Conservation (phyloP, 2,329 filamentous ascomycete genomes). For the Trichoderma sp. region DNA sequence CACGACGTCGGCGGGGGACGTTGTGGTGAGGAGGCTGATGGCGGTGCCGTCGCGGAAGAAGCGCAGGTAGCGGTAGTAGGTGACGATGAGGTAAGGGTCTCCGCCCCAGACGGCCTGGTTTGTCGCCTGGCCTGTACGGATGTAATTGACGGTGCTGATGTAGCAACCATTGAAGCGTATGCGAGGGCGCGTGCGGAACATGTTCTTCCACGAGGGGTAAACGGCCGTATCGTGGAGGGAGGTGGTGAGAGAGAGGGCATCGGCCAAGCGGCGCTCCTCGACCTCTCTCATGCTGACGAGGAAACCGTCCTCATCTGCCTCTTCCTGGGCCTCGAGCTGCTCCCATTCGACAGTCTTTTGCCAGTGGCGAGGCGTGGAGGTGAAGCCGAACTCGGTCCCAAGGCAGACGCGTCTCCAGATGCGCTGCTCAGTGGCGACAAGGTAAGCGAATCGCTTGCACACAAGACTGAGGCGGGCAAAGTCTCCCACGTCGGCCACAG, state of each 20-base stretch:
- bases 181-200: slow-evolving; percentile 80
- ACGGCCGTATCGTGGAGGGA: slow-evolving; percentile 44
- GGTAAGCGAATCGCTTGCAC: slow-evolving; percentile 82
- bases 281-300: slow-evolving; percentile 40
- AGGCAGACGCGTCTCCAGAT: slow-evolving; percentile 81
- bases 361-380: slow-evolving; percentile 79
- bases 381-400: slow-evolving; percentile 72
- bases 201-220: slow-evolving; percentile 58
- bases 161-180: slow-evolving; percentile 95
- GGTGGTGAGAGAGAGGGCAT: slow-evolving; percentile 38
- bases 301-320: slow-evolving; percentile 32
- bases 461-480: slow-evolving; percentile 75
- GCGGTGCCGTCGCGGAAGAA: slow-evolving; percentile 88
- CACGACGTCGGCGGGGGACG: slow-evolving; percentile 83
- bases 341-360: slow-evolving; percentile 59
- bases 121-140: slow-evolving; percentile 72
- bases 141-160: slow-evolving; percentile 95
- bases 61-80: slow-evolving; percentile 94
- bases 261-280: slow-evolving; percentile 32
- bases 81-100: slow-evolving; percentile 84
- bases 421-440: slow-evolving; percentile 77
- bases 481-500: slow-evolving; percentile 70
- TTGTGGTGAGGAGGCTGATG: slow-evolving; percentile 76
- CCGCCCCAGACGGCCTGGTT: slow-evolving; percentile 73
- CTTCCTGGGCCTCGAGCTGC: slow-evolving; percentile 38